phyloP scores from a whole-genome alignment of 805 yeast species.

The Candida succiphila region DNA sequence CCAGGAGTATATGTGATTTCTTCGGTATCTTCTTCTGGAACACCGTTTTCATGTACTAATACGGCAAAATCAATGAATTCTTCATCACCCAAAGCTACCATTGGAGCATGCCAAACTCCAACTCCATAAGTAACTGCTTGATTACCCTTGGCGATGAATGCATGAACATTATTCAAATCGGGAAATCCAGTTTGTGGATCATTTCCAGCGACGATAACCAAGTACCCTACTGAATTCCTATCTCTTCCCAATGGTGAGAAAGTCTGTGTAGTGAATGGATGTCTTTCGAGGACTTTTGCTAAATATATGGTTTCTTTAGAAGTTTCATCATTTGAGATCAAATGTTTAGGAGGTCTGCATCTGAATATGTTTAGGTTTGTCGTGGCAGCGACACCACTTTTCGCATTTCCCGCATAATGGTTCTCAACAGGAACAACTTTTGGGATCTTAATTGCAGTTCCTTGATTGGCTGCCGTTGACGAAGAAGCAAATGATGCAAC shows the following conservation, averaged over 20 bases:
- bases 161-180: conserved; percentile 46
- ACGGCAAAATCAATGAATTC: conserved; percentile 68
- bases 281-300: conserved; percentile 76
- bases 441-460: conserved; percentile 78
- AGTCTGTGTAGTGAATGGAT: conserved; percentile 82
- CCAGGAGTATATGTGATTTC: conserved; percentile 68
- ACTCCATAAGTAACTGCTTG: conserved; percentile 86
- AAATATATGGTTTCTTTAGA: conserved; percentile 23
- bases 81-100: conserved; percentile 67
- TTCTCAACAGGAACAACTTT: conserved; percentile 63
- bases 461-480: conserved; percentile 82
- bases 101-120: conserved; percentile 94
- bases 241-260: conserved; percentile 81
- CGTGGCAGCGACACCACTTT: conserved; percentile 36
- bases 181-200: conserved; percentile 39
- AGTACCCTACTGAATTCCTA: conserved; percentile 39
- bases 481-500: conserved; percentile 32
- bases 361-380: conserved; percentile 81
- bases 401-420: conserved; percentile 31
- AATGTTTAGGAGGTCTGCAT: conserved; percentile 66
- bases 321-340: conserved; percentile 22
- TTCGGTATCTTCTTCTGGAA: conserved; percentile 70
- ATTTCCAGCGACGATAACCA: conserved; percentile 72
- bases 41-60: conserved; percentile 77
- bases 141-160: conserved; percentile 70